Evolutionary conservation across 805 yeast species (phyloP).

Genomic region (Saccharomyces mikatae): DNA sequence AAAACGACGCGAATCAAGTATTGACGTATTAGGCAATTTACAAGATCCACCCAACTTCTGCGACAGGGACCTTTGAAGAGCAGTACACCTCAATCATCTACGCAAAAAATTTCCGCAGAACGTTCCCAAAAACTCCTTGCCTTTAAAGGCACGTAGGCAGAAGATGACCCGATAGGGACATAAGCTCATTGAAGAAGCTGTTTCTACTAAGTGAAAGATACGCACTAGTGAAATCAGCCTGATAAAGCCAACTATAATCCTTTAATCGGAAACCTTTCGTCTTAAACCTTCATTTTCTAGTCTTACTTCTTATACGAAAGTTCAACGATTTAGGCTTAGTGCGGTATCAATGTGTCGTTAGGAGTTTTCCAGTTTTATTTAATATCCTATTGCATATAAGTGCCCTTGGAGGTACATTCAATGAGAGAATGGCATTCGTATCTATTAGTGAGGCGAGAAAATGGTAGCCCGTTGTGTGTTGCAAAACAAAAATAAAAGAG

Average conservation of each 20-base stretch:
- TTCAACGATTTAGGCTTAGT: too few relatives aligned
- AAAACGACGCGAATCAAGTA: neutral
- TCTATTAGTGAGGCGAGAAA: neutral
- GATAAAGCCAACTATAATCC: neutral
- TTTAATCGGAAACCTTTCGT: neutral
- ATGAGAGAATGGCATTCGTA: neutral
- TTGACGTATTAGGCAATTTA: neutral
- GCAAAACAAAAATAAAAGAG: neutral
- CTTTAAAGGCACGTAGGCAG: neutral
- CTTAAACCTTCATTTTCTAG: neutral
- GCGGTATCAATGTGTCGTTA: neutral
- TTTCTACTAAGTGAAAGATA: neutral
- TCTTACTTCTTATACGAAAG: neutral
- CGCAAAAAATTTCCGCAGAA: neutral
- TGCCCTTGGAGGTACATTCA: too few relatives aligned
- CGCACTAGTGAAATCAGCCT: neutral
- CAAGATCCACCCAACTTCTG: neutral
- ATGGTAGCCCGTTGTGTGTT: neutral
- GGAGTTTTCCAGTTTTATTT: too few relatives aligned
- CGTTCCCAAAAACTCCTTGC: neutral
- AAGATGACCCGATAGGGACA: neutral
- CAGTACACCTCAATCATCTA: neutral
- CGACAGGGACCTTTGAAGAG: neutral
- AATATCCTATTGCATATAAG: too few relatives aligned
- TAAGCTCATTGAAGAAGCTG: neutral